Base-by-base conservation (phyloP, 129 eudicot genomes). In the Pseudognaphalium luteoalbum region DNA sequence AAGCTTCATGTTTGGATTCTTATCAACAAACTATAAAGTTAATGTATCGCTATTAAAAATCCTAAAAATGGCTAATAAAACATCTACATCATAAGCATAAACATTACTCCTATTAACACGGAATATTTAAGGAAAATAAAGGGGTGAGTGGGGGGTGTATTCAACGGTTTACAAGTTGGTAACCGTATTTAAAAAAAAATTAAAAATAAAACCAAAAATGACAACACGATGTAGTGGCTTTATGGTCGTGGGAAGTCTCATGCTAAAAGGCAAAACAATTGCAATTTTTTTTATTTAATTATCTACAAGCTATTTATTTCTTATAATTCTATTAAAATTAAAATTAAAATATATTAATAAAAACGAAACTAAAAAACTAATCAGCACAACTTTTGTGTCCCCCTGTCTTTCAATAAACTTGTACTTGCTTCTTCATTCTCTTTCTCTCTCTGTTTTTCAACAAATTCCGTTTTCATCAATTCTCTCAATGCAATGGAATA, bases 241-340 rank as follows among this genome's bases (percentile, higher is more conserved):
- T 72, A 71, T 65, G 83, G 83, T 79, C 83, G 83, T 79, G 83
- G 83, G 78, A 37, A 54, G 83, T 75, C 77, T 75, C 77, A 75
- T 75, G 84, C 84, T 81, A 81, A 81, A 81, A 80, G 20, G 84
- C 80, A 61, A 62, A 68, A 54, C 80, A 59, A 80, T 67, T 12
- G 69, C 81, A 81, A 60, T 25, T 25, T 72, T 75, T 75, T 68
- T 70, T 50, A 79, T 68, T 70, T 50, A 79, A 44, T 29, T 58
- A 61, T 52, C 65, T 19, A 4, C 4, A 35, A 42, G 12, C 0
- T 0, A 11, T 44, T 44, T 11, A 44, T 44, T 39, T 39, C 8
- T 25, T 25, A 9, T 39, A 39, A 35, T 35, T 7, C 28, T 25
- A 25, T 25, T 25, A 25, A n/a, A n/a, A n/a, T n/a, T n/a, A n/a